phyloP scores from a whole-genome alignment of 805 yeast species.

The Maudiozyma pseudohumilis region DNA sequence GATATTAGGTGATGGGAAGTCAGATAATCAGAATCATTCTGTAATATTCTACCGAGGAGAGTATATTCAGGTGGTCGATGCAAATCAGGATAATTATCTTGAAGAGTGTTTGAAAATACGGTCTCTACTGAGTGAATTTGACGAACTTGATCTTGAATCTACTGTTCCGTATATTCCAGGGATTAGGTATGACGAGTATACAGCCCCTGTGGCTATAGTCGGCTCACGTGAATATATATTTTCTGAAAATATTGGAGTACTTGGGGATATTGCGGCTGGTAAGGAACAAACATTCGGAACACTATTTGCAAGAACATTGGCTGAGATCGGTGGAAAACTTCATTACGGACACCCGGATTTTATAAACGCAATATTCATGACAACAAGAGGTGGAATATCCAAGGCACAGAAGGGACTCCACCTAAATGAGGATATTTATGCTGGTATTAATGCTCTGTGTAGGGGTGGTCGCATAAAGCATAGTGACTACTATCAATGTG shows the following conservation, averaged over 20 bases:
- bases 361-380: conserved; percentile 81
- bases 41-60: conserved; percentile 86
- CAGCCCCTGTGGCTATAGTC: conserved; percentile 87
- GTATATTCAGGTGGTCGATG: conserved; percentile 89
- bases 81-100: conserved; percentile 89
- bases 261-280: conserved; percentile 96
- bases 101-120: conserved; percentile 91
- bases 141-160: conserved; percentile 52
- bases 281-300: conserved; percentile 97
- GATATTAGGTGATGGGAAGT: conserved; percentile 90
- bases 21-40: conserved; percentile 89
- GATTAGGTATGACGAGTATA: conserved; percentile 35
- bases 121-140: conserved; percentile 82
- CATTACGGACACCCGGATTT: conserved; percentile 98
- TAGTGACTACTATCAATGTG: conserved; percentile 93
- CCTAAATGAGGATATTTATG: conserved; percentile 89
- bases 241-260: conserved; percentile 82
- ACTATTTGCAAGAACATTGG: conserved; percentile 82
- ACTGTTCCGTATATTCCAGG: conserved; percentile 56
- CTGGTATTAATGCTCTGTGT: conserved; percentile 83
- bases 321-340: conserved; percentile 87
- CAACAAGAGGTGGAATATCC: conserved; percentile 90
- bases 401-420: conserved; percentile 92
- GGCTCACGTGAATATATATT: conserved; percentile 95
- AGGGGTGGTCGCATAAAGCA: conserved; percentile 93